Percentiles rank a stretch among this genome's conserved stretches.
These are phyloP conservation scores for Beauveria brongniartii DNA, from an alignment of 2,329 filamentous ascomycete species.

Conservation along the genomic window DNA sequence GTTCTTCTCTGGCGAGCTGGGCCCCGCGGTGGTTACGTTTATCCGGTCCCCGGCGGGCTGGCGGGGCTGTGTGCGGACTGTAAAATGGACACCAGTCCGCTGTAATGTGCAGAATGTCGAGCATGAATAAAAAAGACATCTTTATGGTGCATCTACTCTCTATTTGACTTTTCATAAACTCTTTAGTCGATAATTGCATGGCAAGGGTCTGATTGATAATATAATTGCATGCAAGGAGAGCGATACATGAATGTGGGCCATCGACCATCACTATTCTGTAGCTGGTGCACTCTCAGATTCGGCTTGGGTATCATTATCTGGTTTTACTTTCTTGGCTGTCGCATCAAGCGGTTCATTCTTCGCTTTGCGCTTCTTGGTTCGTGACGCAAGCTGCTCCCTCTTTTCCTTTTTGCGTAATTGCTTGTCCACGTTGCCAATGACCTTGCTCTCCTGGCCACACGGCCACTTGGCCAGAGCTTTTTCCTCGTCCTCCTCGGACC, in stretches of 20 bases:
- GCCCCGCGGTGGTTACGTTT: conserved; percentile 4
- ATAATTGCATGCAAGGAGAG: neutral
- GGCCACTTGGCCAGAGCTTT: conserved; percentile 57
- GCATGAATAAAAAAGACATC: neutral
- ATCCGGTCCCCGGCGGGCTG: conserved; percentile 10
- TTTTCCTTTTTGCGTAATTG: conserved; percentile 49
- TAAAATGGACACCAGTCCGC: no score
- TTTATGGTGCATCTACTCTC: neutral
- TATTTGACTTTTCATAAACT: no score
- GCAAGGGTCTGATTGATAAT: neutral
- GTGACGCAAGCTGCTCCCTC: conserved; percentile 38
- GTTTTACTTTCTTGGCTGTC: conserved; percentile 35
- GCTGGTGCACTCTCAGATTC: neutral
- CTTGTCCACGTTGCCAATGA: conserved; percentile 47
- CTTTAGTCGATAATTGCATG: neutral
- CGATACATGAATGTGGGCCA: neutral
- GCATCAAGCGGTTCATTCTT: conserved; percentile 43
- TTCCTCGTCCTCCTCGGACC: conserved; percentile 75
- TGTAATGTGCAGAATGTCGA: no score
- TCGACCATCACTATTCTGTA: neutral
- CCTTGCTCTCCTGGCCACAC: conserved; percentile 42
- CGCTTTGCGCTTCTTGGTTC: conserved; percentile 35
- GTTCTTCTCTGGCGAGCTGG: neutral
- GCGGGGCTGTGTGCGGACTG: neutral
- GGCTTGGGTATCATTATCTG: conserved; percentile 15